A percentile compares a stretch with the other conserved stretches of the same genome.
phyloP scores from a whole-genome alignment of 2,329 filamentous ascomycete genomes.

The Colletotrichum cordylinicola region DNA sequence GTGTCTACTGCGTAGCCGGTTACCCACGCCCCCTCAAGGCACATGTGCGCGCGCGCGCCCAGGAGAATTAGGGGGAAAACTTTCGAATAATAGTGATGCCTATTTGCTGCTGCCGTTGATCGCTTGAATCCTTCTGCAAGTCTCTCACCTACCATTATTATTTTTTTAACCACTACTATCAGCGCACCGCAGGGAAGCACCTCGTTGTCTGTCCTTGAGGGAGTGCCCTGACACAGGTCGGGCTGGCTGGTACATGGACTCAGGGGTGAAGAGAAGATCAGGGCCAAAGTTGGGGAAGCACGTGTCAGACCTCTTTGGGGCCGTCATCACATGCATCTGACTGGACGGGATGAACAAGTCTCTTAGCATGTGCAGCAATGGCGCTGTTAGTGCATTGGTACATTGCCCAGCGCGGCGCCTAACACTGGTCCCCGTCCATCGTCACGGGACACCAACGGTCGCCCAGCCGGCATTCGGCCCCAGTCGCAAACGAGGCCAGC shows the following conservation, averaged over 20 bases:
- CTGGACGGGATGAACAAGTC: constrained; percentile 17
- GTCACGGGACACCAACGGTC: constrained; percentile 4
- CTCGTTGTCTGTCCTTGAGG: not conserved
- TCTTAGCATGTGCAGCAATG: not conserved
- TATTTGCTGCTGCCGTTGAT: not conserved
- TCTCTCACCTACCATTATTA: not conserved
- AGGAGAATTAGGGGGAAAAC: not conserved
- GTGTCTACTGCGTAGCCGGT: not conserved
- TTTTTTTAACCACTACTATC: not conserved
- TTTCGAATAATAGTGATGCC: not conserved
- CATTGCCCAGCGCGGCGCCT: not conserved
- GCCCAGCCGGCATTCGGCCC: constrained; percentile 21
- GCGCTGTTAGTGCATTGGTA: not conserved
- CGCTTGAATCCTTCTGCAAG: not conserved
- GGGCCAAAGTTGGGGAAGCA: constrained; percentile 18
- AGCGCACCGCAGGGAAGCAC: not conserved
- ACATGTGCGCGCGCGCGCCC: not conserved
- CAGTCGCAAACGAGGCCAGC: constrained; percentile 6
- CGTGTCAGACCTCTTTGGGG: constrained; percentile 19
- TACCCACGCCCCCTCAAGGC: not conserved
- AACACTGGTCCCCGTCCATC: not conserved
- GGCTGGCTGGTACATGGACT: not conserved
- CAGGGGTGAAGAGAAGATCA: not conserved
- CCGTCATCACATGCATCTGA: constrained; percentile 23
- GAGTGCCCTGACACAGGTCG: not conserved